Evolutionary conservation across 2,329 filamentous ascomycete genomes (phyloP), one percentile per base, ranked within the genome.

Genomic region (Neofusicoccum ribis): DNA sequence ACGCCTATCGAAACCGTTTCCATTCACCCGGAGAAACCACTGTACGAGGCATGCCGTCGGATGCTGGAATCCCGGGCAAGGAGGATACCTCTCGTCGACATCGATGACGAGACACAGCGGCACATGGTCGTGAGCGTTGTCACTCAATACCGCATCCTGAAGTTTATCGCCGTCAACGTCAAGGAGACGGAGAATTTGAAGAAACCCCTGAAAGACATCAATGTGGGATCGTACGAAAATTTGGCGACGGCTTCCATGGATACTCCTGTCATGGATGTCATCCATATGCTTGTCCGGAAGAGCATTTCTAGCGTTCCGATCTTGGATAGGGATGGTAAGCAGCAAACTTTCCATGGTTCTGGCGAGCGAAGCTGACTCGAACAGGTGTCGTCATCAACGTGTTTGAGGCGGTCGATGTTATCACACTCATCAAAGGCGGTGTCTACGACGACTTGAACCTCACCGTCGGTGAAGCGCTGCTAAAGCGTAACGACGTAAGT

Each of bases 331-430:
- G 87, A 92, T 81, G 87, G 78, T 85, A 76, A 66, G 76, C 68
- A 3, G 20, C 12, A 31, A 23, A 63, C 67, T 44, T 17, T n/a
- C 17, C 17, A 31, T 12, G 12, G 8, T 47, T 1, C 7, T 12
- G 5, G 12, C 5, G 23, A 11, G 17, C 17, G 15, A 34, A 41
- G 43, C 67, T 72, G 49, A 70, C 23, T 12, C 39, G 14, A 36
- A 0, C 71, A 86, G 88, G 87, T 59, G 82, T 86, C 37, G 88
- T 99, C 0, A 87, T 98, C 68, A 99, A 99, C 73, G 93, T 98
- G 11, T 99, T 99, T 73, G 96, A 99, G 80, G 92, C 95, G 1
- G 93, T 99, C 59, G 95, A 99, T 78, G 93, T 99, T 67, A 97
- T 99, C 70, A 90, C 93, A 0, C 89, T 97, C 72, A 96, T 99